phyloP scores from a whole-genome alignment of 2,329 filamentous ascomycete species.

The Paraconiothyrium sp. region DNA sequence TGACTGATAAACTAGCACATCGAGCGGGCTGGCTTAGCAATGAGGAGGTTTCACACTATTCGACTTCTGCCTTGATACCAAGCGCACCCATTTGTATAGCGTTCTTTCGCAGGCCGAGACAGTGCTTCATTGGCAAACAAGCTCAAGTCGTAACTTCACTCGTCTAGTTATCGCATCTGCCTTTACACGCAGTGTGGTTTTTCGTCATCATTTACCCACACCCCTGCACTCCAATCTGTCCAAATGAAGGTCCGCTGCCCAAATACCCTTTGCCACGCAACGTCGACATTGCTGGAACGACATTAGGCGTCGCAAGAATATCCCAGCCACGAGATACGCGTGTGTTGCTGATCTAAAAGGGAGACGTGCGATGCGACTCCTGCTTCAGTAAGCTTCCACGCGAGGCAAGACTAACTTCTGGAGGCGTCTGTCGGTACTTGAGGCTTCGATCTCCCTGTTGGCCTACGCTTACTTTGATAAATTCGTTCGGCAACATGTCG shows the following conservation, averaged over 20 bases:
- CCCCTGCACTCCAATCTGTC: constrained; percentile 9
- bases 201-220: constrained; percentile 17
- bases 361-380: constrained; percentile 20
- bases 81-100: no score
- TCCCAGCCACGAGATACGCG: not conserved
- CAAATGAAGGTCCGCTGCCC: constrained; percentile 4
- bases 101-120: no score
- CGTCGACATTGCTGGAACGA: constrained; percentile 14
- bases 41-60: no score
- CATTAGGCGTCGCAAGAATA: not conserved
- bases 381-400: constrained; percentile 17
- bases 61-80: no score
- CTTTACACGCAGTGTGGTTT: not conserved
- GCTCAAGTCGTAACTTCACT: not conserved
- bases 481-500: constrained; percentile 23
- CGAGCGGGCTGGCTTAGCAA: no score
- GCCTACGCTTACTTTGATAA: not conserved
- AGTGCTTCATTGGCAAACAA: no score
- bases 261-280: constrained; percentile 10
- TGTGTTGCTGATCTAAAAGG: constrained; percentile 10
- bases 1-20: no score
- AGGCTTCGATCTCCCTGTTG: not conserved
- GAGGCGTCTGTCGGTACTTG: constrained; percentile 13
- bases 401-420: not conserved
- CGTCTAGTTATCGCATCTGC: not conserved